phyloP scores from a whole-genome alignment of 2,329 filamentous ascomycete species.

The Fusarium buxicola region DNA sequence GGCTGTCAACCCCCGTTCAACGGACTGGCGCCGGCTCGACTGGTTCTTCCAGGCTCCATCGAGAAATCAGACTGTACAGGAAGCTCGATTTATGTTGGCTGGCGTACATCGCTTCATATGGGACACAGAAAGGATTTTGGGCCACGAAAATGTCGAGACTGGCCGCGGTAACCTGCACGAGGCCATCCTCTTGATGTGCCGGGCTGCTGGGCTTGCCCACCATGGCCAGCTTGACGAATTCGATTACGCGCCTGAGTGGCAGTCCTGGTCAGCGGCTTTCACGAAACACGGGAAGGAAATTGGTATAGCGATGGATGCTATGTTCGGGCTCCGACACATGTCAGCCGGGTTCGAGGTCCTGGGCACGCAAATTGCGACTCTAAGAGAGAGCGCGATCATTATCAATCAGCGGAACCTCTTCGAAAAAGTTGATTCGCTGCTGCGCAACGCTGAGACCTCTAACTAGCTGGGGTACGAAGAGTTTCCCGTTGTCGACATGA shows the following conservation, averaged over 20 bases:
- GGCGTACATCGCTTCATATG: too few species aligned
- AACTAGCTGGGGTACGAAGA: too few species aligned
- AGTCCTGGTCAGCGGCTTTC: not conserved
- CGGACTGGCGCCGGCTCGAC: too few species aligned
- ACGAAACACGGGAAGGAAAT: not conserved
- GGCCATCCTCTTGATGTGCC: not conserved
- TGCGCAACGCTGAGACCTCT: not conserved
- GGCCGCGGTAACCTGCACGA: not conserved
- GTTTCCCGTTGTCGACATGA: too few species aligned
- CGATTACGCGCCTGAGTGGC: not conserved
- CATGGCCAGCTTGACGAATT: not conserved
- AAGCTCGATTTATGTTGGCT: too few species aligned
- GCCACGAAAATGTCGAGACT: too few species aligned
- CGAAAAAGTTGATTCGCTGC: not conserved
- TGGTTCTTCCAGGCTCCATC: too few species aligned
- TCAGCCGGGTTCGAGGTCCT: accelerated
- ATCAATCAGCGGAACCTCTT: not conserved
- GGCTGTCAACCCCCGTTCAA: too few species aligned
- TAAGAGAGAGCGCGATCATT: not conserved
- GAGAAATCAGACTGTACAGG: too few species aligned
- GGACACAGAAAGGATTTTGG: too few species aligned
- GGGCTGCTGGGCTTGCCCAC: not conserved
- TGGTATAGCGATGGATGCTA: not conserved
- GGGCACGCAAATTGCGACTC: accelerated
- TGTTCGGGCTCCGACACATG: accelerated